phyloP scores from a whole-genome alignment of 257 asterid species.

The Salvia splendens region DNA sequence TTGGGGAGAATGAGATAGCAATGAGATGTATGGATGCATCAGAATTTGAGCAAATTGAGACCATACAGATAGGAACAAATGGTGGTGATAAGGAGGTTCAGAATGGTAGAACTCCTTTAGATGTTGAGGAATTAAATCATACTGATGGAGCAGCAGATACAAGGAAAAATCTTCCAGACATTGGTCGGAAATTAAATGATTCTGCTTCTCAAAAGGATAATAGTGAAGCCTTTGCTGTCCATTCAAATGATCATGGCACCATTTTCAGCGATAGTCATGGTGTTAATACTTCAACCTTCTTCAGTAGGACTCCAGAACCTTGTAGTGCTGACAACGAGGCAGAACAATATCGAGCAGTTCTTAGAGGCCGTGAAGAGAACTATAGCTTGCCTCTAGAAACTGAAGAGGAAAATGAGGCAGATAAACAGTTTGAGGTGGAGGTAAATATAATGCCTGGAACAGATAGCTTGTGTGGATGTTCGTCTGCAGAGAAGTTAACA shows the following conservation, averaged over 20 bases:
- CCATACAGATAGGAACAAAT: conserved; percentile 28
- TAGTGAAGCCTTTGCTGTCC: conserved; percentile 41
- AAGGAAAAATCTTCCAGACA: conserved; percentile 35
- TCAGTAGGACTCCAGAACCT: conserved; percentile 38
- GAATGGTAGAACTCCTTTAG: conserved; percentile 29
- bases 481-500: conserved; percentile 37
- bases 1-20: conserved; percentile 28
- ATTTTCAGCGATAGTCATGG: conserved; percentile 28
- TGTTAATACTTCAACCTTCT: conserved; percentile 26
- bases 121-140: conserved; percentile 35
- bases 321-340: conserved; percentile 35
- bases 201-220: conserved; percentile 37
- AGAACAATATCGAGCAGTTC: conserved; percentile 35
- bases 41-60: conserved; percentile 35
- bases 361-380: conserved; percentile 26
- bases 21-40: conserved; percentile 30
- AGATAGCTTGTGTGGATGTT: conserved; percentile 38
- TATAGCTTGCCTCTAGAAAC: conserved; percentile 29
- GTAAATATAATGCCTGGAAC: conserved; percentile 33
- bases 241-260: conserved; percentile 28
- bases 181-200: conserved; percentile 40
- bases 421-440: conserved; percentile 27
- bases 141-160: conserved; percentile 26
- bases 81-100: conserved; percentile 33
- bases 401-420: conserved; percentile 41